A percentile compares a stretch with the other conserved stretches of the same genome.
phyloP scores from a whole-genome alignment of 2,329 filamentous ascomycete species.

The Keithomyces neogunnii region DNA sequence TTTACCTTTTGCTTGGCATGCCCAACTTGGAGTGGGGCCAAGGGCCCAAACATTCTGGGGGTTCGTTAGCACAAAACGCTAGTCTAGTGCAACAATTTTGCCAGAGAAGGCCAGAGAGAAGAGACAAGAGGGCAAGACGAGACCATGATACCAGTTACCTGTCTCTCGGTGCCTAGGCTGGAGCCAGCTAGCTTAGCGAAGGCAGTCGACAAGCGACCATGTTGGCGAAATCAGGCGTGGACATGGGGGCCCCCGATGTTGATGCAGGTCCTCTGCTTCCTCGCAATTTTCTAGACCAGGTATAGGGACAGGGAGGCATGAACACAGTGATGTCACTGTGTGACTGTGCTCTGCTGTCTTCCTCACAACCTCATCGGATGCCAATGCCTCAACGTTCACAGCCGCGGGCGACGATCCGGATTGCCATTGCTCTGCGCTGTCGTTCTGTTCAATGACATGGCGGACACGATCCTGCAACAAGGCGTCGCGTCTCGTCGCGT shows the following conservation, averaged over 20 bases:
- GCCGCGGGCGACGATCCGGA: not conserved
- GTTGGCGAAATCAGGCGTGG: not conserved
- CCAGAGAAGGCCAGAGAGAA: not conserved
- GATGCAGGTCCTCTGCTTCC: not conserved
- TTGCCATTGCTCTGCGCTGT: too few relatives aligned
- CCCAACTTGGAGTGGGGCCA: not conserved
- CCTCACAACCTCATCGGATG: too few relatives aligned
- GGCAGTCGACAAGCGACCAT: not conserved
- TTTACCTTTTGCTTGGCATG: not conserved
- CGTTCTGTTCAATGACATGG: too few relatives aligned
- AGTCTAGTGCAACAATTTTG: not conserved
- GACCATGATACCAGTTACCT: not conserved
- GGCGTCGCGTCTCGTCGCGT: too few relatives aligned
- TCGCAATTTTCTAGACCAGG: not conserved
- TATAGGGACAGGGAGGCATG: not conserved
- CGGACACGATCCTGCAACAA: too few relatives aligned
- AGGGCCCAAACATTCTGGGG: not conserved
- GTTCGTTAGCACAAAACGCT: not conserved
- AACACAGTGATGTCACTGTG: constrained; percentile 1
- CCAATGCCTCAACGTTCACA: not conserved
- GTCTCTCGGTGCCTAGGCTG: not conserved
- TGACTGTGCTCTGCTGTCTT: not conserved
- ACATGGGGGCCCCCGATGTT: not conserved
- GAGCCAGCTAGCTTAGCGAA: not conserved
- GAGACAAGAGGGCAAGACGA: not conserved